phyloP scores from a whole-genome alignment of 768 basidiomycete genomes.

The Sistotremastrum suecicum region DNA sequence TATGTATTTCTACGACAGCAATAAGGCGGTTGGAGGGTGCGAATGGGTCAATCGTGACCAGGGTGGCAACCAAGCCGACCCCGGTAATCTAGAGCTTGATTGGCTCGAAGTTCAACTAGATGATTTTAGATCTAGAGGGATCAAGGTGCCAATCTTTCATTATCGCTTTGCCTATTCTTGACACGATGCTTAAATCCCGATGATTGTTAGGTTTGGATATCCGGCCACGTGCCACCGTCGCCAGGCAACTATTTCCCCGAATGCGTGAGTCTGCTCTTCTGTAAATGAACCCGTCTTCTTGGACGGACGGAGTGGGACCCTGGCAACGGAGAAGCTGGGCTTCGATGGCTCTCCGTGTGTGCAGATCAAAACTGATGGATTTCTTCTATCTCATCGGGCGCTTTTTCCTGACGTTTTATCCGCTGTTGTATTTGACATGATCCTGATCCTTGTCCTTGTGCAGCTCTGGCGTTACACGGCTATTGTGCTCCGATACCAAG shows the following conservation, averaged over 20 bases:
- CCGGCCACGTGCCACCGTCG: conserved; percentile 82
- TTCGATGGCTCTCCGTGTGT: too few relatives aligned
- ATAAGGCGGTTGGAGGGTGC: conserved; percentile 77
- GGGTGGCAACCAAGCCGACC: conserved; percentile 28
- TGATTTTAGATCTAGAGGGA: conserved; percentile 47
- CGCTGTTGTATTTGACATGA: conserved; percentile 3
- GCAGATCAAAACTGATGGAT: neutral
- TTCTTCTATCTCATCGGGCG: neutral
- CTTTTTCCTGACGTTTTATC: neutral
- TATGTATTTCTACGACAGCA: conserved; percentile 82
- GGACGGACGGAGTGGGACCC: too few relatives aligned
- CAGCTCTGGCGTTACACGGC: conserved; percentile 58
- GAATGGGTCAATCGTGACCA: conserved; percentile 33
- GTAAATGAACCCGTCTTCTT: neutral
- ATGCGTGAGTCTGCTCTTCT: conserved; percentile 41
- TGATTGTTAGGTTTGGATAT: conserved; percentile 28
- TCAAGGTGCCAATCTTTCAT: conserved; percentile 41
- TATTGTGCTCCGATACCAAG: conserved; percentile 70
- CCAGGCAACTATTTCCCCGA: conserved; percentile 70
- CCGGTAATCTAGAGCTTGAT: conserved; percentile 79
- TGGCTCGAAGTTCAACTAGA: conserved; percentile 83
- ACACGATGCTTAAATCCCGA: neutral
- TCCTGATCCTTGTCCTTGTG: conserved; percentile 7
- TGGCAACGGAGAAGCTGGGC: too few relatives aligned
- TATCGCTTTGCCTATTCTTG: conserved; percentile 5